These are phyloP conservation scores for Gliomastix tumulicola DNA, from an alignment of 2,329 filamentous ascomycete genomes.

Conservation along the genomic window DNA sequence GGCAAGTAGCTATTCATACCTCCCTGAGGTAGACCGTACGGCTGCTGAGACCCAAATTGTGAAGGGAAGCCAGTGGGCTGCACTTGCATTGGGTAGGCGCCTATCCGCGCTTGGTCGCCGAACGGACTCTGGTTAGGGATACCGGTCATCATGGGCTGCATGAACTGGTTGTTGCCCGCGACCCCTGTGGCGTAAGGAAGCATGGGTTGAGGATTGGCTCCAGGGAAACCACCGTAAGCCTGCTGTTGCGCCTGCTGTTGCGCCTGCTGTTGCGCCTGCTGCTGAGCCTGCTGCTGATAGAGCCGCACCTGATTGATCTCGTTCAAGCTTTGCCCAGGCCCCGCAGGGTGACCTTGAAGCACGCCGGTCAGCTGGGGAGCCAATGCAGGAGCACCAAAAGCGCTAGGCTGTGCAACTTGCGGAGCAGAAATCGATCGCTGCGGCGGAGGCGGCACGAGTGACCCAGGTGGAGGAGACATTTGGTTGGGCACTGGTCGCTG, in stretches of 20 bases:
- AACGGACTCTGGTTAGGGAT: constrained; percentile 30
- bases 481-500: constrained; percentile 69
- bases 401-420: constrained; percentile 67
- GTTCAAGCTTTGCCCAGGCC: constrained; percentile 68
- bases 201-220: constrained; percentile 25
- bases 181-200: constrained; percentile 24
- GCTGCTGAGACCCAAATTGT: constrained; percentile 37
- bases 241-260: constrained; percentile 31
- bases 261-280: constrained; percentile 32
- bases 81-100: constrained; percentile 43
- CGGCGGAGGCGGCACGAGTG: constrained; percentile 69
- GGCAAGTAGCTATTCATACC: constrained; percentile 53
- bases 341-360: constrained; percentile 55
- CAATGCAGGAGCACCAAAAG: constrained; percentile 67
- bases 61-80: constrained; percentile 59
- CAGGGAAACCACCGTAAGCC: constrained; percentile 24
- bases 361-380: constrained; percentile 79
- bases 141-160: constrained; percentile 45
- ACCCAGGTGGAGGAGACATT: constrained; percentile 47
- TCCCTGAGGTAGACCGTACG: constrained; percentile 29
- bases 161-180: constrained; percentile 22
- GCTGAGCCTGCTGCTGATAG: constrained; percentile 51
- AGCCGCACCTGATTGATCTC: constrained; percentile 63
- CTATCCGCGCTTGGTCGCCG: constrained; percentile 20
- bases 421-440: constrained; percentile 81